Evolutionary conservation across 176 grass and related monocot species (phyloP), one percentile per base, ranked within the genome.

Genomic region (Paspalum vaginatum): DNA sequence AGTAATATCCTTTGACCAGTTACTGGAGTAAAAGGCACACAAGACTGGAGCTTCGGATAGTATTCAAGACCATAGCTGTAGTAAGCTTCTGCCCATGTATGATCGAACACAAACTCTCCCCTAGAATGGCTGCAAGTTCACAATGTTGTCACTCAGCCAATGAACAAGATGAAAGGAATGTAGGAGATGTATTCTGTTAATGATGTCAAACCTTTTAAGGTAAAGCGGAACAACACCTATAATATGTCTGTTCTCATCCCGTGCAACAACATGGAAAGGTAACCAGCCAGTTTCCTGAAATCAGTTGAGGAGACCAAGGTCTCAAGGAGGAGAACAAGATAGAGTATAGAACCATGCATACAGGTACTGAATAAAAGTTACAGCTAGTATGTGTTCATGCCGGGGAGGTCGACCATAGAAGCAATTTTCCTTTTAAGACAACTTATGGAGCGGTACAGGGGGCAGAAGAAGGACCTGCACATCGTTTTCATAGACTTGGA

Each of bases 211-310:
- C 95, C 95, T 98, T 93, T 98, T 98, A 66, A 94, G 86, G 87
- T 98, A 98, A 93, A 98, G 92, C 4, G 95, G 95, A 91, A 98
- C 92, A 86, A 94, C 95, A 84, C 95, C 95, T 79, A 94, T 62
- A 62, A 93, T 70, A 84, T 81, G 85, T 87, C 79, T 74, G 75
- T 87, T 81, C 74, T 93, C 86, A 14, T 94, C 95, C 47, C 85
- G 90, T 80, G 95, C 95, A 55, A 94, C 85, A 85, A 98, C 81
- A 94, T 98, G 95, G 16, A 94, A 82, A 78, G 95, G 92, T 72
- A 92, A 67, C 95, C 95, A 98, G 50, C 95, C 95, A 9, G 95
- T 98, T 92, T 98, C 95, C 95, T 98, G 92, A 88, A 94, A 98
- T 84, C 22, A 61, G 24, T 48, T 0, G 45, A 80, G 11, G 61